These are phyloP conservation scores for Hypoxylon fuscum DNA, from an alignment of 495 filamentous ascomycete genomes.

Conservation along the genomic window DNA sequence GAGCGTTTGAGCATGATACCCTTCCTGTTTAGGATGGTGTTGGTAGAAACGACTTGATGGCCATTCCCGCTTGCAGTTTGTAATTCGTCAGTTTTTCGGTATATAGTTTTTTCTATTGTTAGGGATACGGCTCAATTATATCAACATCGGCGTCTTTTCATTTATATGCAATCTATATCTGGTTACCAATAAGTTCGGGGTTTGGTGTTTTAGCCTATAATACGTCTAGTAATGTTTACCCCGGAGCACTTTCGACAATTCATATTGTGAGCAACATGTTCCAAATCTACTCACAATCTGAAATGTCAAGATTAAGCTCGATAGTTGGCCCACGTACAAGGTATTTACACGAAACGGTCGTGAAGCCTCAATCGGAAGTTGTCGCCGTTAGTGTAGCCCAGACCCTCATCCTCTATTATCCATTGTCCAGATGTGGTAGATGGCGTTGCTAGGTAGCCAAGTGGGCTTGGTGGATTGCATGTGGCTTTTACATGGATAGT, in stretches of 20 bases:
- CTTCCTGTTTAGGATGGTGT: slow-evolving; percentile 17
- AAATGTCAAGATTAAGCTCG: neutral
- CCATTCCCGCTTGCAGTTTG: neutral
- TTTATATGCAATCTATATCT: too few relatives aligned
- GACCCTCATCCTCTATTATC: slow-evolving; percentile 1
- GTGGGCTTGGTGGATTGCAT: neutral
- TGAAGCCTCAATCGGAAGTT: slow-evolving; percentile 26
- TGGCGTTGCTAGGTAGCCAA: slow-evolving; percentile 1
- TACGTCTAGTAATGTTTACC: neutral
- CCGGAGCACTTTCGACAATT: neutral
- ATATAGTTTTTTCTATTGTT: too few relatives aligned
- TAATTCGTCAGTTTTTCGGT: neutral
- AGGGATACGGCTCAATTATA: too few relatives aligned
- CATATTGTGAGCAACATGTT: neutral
- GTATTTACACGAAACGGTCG: slow-evolving; percentile 28
- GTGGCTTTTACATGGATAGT: too few relatives aligned
- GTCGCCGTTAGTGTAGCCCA: slow-evolving; percentile 22
- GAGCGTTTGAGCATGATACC: slow-evolving; percentile 23
- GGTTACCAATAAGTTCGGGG: too few relatives aligned
- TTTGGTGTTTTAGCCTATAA: neutral
- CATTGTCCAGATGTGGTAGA: slow-evolving; percentile 18
- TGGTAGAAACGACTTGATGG: slow-evolving; percentile 8
- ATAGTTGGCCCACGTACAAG: neutral
- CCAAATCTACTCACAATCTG: neutral
- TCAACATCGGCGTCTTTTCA: too few relatives aligned